phyloP scores from a whole-genome alignment of 2,329 filamentous ascomycete species.

The Massarina eburnea region DNA sequence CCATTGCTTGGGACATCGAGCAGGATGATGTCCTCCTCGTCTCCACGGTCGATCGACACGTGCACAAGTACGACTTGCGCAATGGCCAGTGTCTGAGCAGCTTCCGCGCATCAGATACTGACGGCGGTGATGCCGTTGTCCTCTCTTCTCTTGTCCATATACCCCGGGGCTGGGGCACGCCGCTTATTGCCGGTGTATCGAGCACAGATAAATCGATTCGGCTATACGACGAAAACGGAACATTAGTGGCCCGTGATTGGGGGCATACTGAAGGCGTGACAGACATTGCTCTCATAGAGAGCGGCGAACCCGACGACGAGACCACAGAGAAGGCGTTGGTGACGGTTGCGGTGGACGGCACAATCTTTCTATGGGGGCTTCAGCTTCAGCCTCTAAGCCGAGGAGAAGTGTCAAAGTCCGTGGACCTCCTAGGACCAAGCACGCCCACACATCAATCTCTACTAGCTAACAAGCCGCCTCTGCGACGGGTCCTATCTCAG shows the following conservation, averaged over 20 bases:
- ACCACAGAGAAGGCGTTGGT: slow-evolving; percentile 52
- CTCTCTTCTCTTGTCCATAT: slow-evolving; percentile 73
- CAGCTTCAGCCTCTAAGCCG: slow-evolving; percentile 31
- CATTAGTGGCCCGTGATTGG: slow-evolving; percentile 84
- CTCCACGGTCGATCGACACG: slow-evolving; percentile 63
- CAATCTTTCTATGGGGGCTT: slow-evolving; percentile 52
- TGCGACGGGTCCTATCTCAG: slow-evolving; percentile 83
- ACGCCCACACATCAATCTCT: slow-evolving; percentile 37
- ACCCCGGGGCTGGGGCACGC: slow-evolving; percentile 58
- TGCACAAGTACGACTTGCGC: slow-evolving; percentile 62
- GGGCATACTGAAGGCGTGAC: slow-evolving; percentile 94
- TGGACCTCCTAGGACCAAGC: slow-evolving; percentile 39
- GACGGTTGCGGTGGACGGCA: slow-evolving; percentile 54
- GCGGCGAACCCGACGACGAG: slow-evolving; percentile 49
- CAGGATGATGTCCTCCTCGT: slow-evolving; percentile 58
- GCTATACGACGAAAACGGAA: slow-evolving; percentile 80
- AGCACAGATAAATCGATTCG: slow-evolving; percentile 95
- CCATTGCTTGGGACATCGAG: slow-evolving; percentile 72
- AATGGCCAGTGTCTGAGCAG: slow-evolving; percentile 69
- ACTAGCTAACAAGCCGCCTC: slow-evolving; percentile 61
- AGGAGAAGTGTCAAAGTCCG: slow-evolving; percentile 37
- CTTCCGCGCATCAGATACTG: slow-evolving; percentile 83
- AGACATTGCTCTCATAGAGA: slow-evolving; percentile 65
- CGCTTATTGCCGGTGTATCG: slow-evolving; percentile 81
- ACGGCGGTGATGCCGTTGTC: slow-evolving; percentile 78